phyloP scores from a whole-genome alignment of 768 basidiomycete species.

The Ramaria sp. region DNA sequence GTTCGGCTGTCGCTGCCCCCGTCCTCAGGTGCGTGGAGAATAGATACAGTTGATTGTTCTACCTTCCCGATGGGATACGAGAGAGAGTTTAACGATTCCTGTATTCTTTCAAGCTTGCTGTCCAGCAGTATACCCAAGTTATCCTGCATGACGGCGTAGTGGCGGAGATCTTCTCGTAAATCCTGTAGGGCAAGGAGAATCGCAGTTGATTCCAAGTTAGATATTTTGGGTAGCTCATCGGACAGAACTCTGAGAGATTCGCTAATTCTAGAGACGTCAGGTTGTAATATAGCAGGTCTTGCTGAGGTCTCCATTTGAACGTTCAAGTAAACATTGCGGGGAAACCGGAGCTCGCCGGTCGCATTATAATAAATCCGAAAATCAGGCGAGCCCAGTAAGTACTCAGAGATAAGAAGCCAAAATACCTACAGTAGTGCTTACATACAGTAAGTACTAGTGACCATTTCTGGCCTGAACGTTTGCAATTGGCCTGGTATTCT shows the following conservation, averaged over 20 bases:
- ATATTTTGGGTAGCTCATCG: background rate
- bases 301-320: background rate
- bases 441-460: no score
- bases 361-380: no score
- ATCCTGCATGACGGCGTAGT: background rate
- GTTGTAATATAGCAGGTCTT: background rate
- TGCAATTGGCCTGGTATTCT: no score
- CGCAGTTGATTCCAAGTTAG: background rate
- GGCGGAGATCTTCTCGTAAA: background rate
- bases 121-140: background rate
- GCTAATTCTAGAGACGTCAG: background rate
- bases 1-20: no score
- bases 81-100: background rate
- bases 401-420: no score
- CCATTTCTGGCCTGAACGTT: no score
- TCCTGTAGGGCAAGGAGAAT: background rate
- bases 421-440: no score
- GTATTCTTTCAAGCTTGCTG: background rate
- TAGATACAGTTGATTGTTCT: background rate
- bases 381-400: no score
- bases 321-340: no score
- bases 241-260: background rate
- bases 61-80: background rate
- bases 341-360: no score
- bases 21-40: no score